Evolutionary conservation across 1,284 basidiomycete species (phyloP).

Genomic region (Anthracocystis walkeri): DNA sequence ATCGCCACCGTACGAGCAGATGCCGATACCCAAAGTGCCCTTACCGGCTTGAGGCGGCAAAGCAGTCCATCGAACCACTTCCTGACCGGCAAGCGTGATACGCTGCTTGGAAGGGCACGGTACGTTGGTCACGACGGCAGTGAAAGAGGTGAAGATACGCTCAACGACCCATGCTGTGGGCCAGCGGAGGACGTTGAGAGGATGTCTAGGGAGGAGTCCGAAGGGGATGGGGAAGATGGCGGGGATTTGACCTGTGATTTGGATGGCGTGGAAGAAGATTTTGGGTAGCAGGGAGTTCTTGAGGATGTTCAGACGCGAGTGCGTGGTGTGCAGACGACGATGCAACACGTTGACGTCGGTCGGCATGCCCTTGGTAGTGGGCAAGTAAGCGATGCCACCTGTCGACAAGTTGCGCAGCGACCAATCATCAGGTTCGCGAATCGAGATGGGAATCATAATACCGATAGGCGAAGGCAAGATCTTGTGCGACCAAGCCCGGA

Average conservation of each 20-base stretch:
- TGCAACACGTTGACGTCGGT: conserved; percentile 46
- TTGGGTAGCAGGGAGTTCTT: conserved; percentile 60
- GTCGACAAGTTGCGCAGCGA: conserved; percentile 66
- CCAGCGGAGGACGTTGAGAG: conserved; percentile 23
- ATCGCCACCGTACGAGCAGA: conserved; percentile 61
- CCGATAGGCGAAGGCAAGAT: conserved; percentile 54
- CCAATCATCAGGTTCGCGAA: conserved; percentile 62
- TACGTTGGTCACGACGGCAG: conserved; percentile 66
- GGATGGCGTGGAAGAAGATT: conserved; percentile 52
- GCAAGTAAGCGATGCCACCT: conserved; percentile 61
- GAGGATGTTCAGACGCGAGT: conserved; percentile 53
- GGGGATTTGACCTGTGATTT: conserved; percentile 57
- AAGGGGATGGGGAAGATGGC: conserved; percentile 40
- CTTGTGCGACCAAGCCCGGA: conserved; percentile 38
- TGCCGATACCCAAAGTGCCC: conserved; percentile 63
- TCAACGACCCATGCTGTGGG: conserved; percentile 28
- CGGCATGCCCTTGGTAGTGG: conserved; percentile 39
- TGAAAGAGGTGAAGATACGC: conserved; percentile 42
- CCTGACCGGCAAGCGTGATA: conserved; percentile 49
- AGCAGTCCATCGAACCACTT: conserved; percentile 55
- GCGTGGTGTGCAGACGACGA: conserved; percentile 55
- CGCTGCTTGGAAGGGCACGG: conserved; percentile 60
- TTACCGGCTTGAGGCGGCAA: conserved; percentile 65
- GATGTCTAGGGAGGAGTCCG: conserved; percentile 26
- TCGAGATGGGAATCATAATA: conserved; percentile 64